A percentile compares a stretch with the other conserved stretches of the same genome.
These are phyloP conservation scores for Skeletonema menzelii DNA, from an alignment of 108 stramenopile species.

Conservation along the genomic window DNA sequence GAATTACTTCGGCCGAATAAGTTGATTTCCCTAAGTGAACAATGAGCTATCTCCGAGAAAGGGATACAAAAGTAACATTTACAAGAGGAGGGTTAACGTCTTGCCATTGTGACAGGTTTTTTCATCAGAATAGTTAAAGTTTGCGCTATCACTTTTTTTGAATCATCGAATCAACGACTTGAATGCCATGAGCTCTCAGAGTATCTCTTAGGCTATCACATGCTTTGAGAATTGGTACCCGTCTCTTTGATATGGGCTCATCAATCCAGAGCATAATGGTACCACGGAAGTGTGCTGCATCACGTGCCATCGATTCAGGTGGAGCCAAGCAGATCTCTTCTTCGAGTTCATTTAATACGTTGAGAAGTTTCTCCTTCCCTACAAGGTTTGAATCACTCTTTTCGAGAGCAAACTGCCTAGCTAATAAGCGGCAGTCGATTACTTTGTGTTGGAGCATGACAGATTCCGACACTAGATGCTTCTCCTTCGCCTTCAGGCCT, in stretches of 20 bases:
- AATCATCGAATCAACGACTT: slow-evolving; percentile 41
- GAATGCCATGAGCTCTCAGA: slow-evolving; percentile 49
- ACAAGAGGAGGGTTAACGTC: no score
- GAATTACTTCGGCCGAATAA: no score
- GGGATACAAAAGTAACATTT: no score
- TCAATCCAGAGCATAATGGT: slow-evolving; percentile 31
- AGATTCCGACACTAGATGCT: not conserved
- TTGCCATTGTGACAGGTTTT: no score
- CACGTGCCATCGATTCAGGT: slow-evolving; percentile 25
- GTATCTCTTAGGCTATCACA: slow-evolving; percentile 53
- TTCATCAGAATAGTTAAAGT: no score
- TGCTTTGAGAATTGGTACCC: slow-evolving; percentile 39
- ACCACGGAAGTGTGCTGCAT: slow-evolving; percentile 30
- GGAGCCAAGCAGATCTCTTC: slow-evolving; percentile 20
- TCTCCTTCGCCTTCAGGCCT: not conserved
- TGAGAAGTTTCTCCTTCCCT: slow-evolving; percentile 6
- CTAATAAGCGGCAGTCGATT: slow-evolving; percentile 44
- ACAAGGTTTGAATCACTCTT: slow-evolving; percentile 6
- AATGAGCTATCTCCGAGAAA: no score
- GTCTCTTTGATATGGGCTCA: slow-evolving; percentile 2
- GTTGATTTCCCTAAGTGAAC: no score
- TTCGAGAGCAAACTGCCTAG: slow-evolving; percentile 52
- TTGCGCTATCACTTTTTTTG: not conserved
- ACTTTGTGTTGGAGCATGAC: slow-evolving; percentile 36
- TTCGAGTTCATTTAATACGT: slow-evolving; percentile 23